Percentiles rank a stretch among this genome's conserved stretches.
Conservation (phyloP, 352 stramenopile genomes). For the Globisporangium abappressorium region DNA sequence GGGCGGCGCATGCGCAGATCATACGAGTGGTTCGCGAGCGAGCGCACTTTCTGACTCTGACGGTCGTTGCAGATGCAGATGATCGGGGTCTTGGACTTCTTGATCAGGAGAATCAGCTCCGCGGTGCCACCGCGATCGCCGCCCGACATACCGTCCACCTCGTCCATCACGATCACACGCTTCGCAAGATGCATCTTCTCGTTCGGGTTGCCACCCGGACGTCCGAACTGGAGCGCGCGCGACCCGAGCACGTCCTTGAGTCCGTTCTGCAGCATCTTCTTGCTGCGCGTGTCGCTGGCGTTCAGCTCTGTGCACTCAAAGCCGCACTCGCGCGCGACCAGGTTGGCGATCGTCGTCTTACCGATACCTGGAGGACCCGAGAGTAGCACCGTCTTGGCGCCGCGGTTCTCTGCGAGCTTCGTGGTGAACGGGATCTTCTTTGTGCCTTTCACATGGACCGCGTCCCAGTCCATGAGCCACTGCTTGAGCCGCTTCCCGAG, state of each 20-base stretch:
- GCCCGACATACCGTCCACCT: constrained; percentile 98
- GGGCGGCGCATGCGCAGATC: constrained; percentile 95
- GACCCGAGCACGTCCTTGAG: constrained; percentile 93
- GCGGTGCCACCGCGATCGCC: constrained; percentile 95
- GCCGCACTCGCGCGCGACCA: constrained; percentile 89
- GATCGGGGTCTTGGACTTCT: constrained; percentile 97
- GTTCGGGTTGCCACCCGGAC: constrained; percentile 28
- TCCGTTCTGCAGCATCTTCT: constrained; percentile 92
- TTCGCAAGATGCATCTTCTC: constrained; percentile 68
- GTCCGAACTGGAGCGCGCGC: constrained; percentile 88
- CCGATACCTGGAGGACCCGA: constrained; percentile 95
- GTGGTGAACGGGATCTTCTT: constrained; percentile 79
- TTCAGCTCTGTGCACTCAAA: constrained; percentile 97
- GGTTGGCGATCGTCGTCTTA: constrained; percentile 95
- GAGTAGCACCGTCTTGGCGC: constrained; percentile 93
- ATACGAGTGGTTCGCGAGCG: constrained; percentile 96
- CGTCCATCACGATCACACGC: constrained; percentile 98
- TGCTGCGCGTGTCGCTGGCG: constrained; percentile 96
- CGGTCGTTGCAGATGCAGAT: constrained; percentile 99
- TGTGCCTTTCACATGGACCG: constrained; percentile 77
- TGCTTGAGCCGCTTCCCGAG: constrained; percentile 82
- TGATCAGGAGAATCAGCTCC: constrained; percentile 99
- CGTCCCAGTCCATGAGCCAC: constrained; percentile 85
- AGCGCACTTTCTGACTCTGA: constrained; percentile 93
- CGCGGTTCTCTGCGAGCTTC: constrained; percentile 85